These are phyloP conservation scores for Phyllosticta citriasiana DNA, from an alignment of 2,329 filamentous ascomycete genomes.

Conservation along the genomic window DNA sequence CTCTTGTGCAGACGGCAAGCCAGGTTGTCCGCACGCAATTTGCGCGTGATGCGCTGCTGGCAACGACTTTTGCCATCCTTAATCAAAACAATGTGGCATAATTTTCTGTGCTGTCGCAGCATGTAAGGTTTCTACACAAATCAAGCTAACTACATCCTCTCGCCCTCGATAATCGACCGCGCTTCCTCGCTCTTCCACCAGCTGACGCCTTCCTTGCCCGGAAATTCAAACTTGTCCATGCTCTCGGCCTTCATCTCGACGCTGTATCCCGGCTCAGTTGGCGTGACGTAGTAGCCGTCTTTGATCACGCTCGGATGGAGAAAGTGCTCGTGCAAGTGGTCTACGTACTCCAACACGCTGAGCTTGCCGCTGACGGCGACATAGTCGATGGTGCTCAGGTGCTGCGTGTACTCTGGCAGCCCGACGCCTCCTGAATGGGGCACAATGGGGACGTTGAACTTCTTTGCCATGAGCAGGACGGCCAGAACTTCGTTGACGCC, in stretches of 20 bases:
- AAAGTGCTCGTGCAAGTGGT: constrained; percentile 91
- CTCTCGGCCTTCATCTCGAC: constrained; percentile 88
- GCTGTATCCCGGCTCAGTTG: constrained; percentile 72
- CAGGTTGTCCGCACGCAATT: no score
- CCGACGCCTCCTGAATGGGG: constrained; percentile 86
- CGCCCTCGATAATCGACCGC: constrained; percentile 58
- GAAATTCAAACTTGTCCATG: constrained; percentile 71
- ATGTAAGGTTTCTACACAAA: neutral
- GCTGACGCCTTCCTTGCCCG: constrained; percentile 65
- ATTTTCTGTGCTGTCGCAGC: neutral
- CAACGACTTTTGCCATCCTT: no score
- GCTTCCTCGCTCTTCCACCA: constrained; percentile 82
- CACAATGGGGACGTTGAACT: constrained; percentile 71
- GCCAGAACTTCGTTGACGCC: constrained; percentile 88
- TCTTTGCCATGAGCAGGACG: constrained; percentile 77
- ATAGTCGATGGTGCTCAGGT: constrained; percentile 87
- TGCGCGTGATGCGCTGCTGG: no score
- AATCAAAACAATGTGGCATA: no score
- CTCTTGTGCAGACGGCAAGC: no score
- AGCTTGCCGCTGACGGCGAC: constrained; percentile 74
- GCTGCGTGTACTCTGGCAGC: constrained; percentile 87
- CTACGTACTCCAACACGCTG: constrained; percentile 81
- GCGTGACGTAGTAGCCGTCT: constrained; percentile 82
- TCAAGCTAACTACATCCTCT: constrained; percentile 26
- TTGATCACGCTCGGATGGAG: constrained; percentile 68